Conservation (phyloP, 2,329 filamentous ascomycete genomes). For the Aspergillus aculeatinus region DNA sequence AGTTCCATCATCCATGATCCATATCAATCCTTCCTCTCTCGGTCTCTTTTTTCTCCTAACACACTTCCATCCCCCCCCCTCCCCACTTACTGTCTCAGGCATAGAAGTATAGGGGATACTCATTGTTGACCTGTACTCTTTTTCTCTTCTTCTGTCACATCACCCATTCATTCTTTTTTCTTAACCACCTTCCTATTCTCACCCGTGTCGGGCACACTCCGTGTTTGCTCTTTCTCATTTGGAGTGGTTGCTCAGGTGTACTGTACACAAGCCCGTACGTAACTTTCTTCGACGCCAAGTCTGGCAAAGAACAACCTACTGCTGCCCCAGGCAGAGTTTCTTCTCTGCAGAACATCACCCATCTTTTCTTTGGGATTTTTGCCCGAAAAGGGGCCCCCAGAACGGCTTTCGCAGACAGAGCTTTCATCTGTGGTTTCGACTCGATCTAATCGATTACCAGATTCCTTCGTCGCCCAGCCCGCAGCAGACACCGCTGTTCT, state of each 20-base stretch:
- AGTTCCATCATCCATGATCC: constrained; percentile 14
- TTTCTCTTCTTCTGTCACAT: constrained; percentile 15
- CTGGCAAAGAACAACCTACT: constrained; percentile 11
- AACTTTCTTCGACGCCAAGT: constrained; percentile 24
- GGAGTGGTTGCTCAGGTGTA: constrained; percentile 13
- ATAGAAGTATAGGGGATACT: constrained; percentile 4
- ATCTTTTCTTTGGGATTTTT: background rate
- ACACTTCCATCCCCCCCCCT: constrained; percentile 5
- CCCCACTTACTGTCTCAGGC: constrained; percentile 9
- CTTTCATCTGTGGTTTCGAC: background rate
- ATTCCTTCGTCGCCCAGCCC: constrained; percentile 3
- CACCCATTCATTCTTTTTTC: background rate
- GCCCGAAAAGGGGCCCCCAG: constrained; percentile 1
- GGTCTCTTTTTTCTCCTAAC: constrained; percentile 3
- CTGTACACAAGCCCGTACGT: constrained; percentile 15
- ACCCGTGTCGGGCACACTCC: background rate
- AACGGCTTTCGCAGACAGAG: background rate
- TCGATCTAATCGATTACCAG: background rate
- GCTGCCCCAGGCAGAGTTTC: constrained; percentile 21
- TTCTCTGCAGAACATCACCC: constrained; percentile 11
- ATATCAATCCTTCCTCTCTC: background rate
- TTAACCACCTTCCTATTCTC: background rate
- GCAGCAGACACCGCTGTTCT: constrained; percentile 22
- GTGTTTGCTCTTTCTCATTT: constrained; percentile 11
- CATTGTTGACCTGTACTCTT: constrained; percentile 2